Conservation (phyloP, 1,139 yeast species). For the Candida neerlandica region DNA sequence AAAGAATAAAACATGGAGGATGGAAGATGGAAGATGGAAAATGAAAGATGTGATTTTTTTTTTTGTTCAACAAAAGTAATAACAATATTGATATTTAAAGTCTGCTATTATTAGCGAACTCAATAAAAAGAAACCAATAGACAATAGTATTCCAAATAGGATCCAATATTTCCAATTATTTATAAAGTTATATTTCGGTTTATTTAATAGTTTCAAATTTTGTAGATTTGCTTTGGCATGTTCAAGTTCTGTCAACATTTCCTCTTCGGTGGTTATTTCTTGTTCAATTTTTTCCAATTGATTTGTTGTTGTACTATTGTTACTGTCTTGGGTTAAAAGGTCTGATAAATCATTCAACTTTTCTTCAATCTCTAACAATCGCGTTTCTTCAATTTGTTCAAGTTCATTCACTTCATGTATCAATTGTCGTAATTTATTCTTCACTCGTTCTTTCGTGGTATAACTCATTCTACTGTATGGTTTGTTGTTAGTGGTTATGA, state of each 20-base stretch:
- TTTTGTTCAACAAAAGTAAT: conserved; percentile 32
- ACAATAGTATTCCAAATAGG: conserved; percentile 5
- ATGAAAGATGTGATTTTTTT: neutral
- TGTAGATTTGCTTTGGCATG: conserved; percentile 11
- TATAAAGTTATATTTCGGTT: neutral
- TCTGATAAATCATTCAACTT: conserved; percentile 5
- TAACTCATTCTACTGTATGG: conserved; percentile 1
- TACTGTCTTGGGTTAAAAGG: neutral
- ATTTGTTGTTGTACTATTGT: neutral
- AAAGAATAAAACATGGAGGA: too few species aligned
- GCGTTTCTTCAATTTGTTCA: conserved; percentile 9
- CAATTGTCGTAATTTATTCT: conserved; percentile 11
- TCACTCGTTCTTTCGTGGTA: conserved; percentile 7
- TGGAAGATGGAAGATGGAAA: too few species aligned
- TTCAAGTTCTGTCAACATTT: conserved; percentile 3
- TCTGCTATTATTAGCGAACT: conserved; percentile 30
- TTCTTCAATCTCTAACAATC: conserved; percentile 4
- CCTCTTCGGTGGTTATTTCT: conserved; percentile 10
- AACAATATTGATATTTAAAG: conserved; percentile 39
- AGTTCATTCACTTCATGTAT: conserved; percentile 8
- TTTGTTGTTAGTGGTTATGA: neutral
- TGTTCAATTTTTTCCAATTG: conserved; percentile 4
- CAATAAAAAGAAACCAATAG: conserved; percentile 16
- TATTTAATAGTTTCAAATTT: conserved; percentile 10
- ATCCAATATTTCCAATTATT: conserved; percentile 4